Conservation (phyloP, 306 rosid species). For the Vigna nakashimae region DNA sequence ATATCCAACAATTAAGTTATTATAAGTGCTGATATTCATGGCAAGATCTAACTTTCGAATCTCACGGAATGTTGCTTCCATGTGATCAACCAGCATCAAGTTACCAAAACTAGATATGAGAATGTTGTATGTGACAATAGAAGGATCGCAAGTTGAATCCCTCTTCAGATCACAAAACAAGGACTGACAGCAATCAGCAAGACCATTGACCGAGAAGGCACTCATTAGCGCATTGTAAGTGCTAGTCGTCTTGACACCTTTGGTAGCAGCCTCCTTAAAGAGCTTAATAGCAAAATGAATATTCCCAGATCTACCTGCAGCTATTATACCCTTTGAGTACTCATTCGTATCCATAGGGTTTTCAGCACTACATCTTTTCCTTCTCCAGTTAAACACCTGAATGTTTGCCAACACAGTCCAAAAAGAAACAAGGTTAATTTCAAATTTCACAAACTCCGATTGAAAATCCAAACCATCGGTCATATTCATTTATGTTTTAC, state of each 20-base stretch:
- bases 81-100: slow-evolving; percentile 69
- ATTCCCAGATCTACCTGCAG: slow-evolving; percentile 67
- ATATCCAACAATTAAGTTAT: slow-evolving; percentile 73
- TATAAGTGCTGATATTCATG: slow-evolving; percentile 65
- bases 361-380: slow-evolving; percentile 39
- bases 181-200: slow-evolving; percentile 58
- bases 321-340: slow-evolving; percentile 68
- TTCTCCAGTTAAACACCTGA: slow-evolving; percentile 81
- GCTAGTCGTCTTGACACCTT: slow-evolving; percentile 57
- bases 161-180: slow-evolving; percentile 69
- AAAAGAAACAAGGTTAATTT: background rate
- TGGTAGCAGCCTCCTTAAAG: slow-evolving; percentile 66
- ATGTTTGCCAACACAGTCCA: slow-evolving; percentile 10
- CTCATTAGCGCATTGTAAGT: slow-evolving; percentile 79
- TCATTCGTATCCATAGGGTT: slow-evolving; percentile 53
- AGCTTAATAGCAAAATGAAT: slow-evolving; percentile 62
- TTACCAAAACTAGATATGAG: slow-evolving; percentile 65
- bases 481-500: background rate
- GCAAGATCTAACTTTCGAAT: slow-evolving; percentile 49
- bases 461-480: background rate
- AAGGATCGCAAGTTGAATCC: slow-evolving; percentile 56
- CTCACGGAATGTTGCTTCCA: slow-evolving; percentile 70
- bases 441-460: background rate
- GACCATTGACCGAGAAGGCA: slow-evolving; percentile 74
- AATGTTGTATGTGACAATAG: slow-evolving; percentile 54